These are phyloP conservation scores for Coemansia guatemalensis DNA, from an alignment of 192 early-diverging fungal species.

Conservation along the genomic window DNA sequence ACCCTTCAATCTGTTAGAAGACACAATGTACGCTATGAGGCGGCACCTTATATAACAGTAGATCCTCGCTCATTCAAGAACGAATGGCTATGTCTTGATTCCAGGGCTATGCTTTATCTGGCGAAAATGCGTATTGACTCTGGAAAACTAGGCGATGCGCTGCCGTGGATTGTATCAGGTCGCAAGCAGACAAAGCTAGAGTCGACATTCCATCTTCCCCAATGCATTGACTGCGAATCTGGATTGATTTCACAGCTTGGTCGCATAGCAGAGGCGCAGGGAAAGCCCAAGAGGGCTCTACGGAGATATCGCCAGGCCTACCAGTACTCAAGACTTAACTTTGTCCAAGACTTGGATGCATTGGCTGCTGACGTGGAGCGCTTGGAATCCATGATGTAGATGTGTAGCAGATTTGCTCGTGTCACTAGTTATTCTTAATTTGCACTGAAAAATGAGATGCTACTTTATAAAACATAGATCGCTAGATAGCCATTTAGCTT, in stretches of 20 bases:
- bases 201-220: conserved; percentile 4
- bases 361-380: conserved; percentile 21
- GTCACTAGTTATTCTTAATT: not conserved
- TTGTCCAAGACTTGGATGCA: conserved; percentile 15
- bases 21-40: conserved; percentile 34
- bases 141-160: conserved; percentile 19
- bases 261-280: conserved; percentile 35
- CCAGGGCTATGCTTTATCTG: conserved; percentile 32
- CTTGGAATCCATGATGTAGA: not conserved
- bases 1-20: conserved; percentile 25
- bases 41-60: conserved; percentile 27
- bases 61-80: conserved; percentile 29
- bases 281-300: conserved; percentile 27
- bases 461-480: conserved; percentile 1
- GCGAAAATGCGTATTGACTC: conserved; percentile 29
- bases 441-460: not conserved
- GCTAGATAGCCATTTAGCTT: conserved; percentile 22
- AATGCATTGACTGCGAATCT: conserved; percentile 40
- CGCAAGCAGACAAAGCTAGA: conserved; percentile 17
- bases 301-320: conserved; percentile 44
- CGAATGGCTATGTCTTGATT: conserved; percentile 46
- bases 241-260: conserved; percentile 32
- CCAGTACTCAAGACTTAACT: conserved; percentile 31
- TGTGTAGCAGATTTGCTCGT: not conserved
- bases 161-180: conserved; percentile 37